Base-by-base conservation (phyloP, 2,329 filamentous ascomycete genomes). In the Aaosphaeria arxii region DNA sequence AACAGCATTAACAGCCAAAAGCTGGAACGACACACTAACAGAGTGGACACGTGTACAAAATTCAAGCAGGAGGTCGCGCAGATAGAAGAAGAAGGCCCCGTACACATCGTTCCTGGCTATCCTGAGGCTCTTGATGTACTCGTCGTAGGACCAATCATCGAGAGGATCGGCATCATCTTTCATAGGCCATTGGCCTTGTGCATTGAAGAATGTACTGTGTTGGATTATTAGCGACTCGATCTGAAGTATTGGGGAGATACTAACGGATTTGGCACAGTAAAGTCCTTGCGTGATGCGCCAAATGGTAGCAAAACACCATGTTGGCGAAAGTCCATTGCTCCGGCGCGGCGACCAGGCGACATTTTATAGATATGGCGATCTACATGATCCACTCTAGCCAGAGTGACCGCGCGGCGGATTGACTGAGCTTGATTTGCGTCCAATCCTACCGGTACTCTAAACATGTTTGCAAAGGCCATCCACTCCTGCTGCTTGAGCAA, bases 301-400 rank as follows among this genome's bases (percentile, higher is more conserved):
- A 73, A 76, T 1, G 73, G 74, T 4, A 75, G 52, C 2, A 77
- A 50, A 3, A 75, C 51, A 1, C 74, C 74, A 33, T 74, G 62
- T 17, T 57, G 31, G 11, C 69, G 62, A 48, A 73, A 76, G 32
- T 60, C 62, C 7, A 49, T 28, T 5, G 46, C 49, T 7, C 58
- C 56, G 3, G 68, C 33, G 1, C 72, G 67, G 43, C 56, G 55
- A 3, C 46, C 51, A 3, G 62, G 64, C 4, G 59, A 33, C 30
- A 53, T 51, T 7, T 28, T 35, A 40, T 56, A 64, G 38, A 71
- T 40, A 4, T 47, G 41, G 17, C 67, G 56, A 30, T 76, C 64
- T 1, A 56, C 30, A 52, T 65, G 65, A 50, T 76, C 73, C 13
- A 45, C 48, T 11, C 69, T 53, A 3, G 47, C 39, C 1, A 53